Evolutionary conservation across 2,329 filamentous ascomycete species (phyloP).

Genomic region (Alternaria solani): DNA sequence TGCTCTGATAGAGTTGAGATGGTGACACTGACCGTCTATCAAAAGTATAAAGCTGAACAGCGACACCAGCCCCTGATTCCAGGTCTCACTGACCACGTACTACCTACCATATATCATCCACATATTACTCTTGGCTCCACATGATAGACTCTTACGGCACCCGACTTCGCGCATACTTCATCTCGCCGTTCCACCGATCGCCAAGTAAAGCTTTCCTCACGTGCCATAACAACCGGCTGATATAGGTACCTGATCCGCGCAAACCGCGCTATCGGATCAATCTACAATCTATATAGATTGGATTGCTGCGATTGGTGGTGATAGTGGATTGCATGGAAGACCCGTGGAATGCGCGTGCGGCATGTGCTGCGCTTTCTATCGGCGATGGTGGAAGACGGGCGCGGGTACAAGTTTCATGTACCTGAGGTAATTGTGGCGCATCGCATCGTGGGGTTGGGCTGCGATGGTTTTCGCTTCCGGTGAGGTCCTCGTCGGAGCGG

Average conservation of each 20-base stretch:
- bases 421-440: neutral
- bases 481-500: neutral
- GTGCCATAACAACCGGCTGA: conserved; percentile 1
- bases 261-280: neutral
- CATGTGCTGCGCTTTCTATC: neutral
- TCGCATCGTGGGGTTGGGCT: neutral
- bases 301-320: neutral
- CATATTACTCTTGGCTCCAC: neutral
- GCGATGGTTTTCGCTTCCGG: neutral
- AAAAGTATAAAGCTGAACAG: neutral
- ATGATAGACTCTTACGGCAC: neutral
- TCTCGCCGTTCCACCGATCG: neutral
- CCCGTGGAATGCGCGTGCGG: neutral
- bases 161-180: neutral
- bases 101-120: neutral
- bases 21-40: neutral
- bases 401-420: neutral
- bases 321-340: neutral
- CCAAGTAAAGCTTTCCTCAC: neutral
- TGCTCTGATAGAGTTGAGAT: neutral
- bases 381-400: neutral
- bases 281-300: neutral
- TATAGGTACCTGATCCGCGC: conserved; percentile 1
- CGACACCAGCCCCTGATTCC: neutral
- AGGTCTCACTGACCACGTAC: neutral